A percentile compares a stretch with the other conserved stretches of the same genome.
Evolutionary conservation across 1,139 yeast genomes (phyloP).

Genomic region (Pichia sp.): DNA sequence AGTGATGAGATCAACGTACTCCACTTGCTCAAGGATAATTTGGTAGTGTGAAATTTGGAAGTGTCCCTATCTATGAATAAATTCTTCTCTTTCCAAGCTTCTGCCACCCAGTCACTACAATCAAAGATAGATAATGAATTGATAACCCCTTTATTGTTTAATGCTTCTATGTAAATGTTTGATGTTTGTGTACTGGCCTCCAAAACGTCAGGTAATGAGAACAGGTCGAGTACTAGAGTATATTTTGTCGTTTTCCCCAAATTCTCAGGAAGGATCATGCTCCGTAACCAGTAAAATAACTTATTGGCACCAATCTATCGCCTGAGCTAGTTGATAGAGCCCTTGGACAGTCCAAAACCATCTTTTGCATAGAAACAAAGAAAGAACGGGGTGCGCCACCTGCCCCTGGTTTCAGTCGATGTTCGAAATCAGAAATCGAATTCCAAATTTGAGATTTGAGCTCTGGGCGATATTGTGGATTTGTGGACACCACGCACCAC

Average conservation of each 20-base stretch:
- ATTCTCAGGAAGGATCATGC: background rate
- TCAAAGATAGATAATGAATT: conserved; percentile 6
- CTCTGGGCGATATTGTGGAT: too few species aligned
- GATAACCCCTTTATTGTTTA: conserved; percentile 11
- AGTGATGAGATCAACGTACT: background rate
- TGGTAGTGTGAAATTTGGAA: background rate
- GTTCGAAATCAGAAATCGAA: too few species aligned
- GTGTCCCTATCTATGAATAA: conserved; percentile 3
- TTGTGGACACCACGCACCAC: too few species aligned
- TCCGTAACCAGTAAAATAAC: too few species aligned
- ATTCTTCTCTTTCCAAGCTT: conserved; percentile 4
- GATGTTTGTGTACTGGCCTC: conserved; percentile 1
- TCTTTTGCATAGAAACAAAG: too few species aligned
- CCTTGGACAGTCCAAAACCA: too few species aligned
- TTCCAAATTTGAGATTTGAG: too few species aligned
- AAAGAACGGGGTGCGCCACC: too few species aligned
- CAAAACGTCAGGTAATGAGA: conserved; percentile 4
- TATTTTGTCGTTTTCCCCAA: conserved; percentile 4
- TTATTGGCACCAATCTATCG: too few species aligned
- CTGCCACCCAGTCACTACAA: conserved; percentile 3
- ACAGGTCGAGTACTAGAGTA: conserved; percentile 10
- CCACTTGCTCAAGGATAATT: background rate
- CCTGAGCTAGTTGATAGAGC: too few species aligned
- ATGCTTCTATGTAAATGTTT: background rate
- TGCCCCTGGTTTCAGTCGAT: too few species aligned